Evolutionary conservation across 2,329 filamentous ascomycete genomes (phyloP).

Genomic region (Aspergillus novoparasiticus): DNA sequence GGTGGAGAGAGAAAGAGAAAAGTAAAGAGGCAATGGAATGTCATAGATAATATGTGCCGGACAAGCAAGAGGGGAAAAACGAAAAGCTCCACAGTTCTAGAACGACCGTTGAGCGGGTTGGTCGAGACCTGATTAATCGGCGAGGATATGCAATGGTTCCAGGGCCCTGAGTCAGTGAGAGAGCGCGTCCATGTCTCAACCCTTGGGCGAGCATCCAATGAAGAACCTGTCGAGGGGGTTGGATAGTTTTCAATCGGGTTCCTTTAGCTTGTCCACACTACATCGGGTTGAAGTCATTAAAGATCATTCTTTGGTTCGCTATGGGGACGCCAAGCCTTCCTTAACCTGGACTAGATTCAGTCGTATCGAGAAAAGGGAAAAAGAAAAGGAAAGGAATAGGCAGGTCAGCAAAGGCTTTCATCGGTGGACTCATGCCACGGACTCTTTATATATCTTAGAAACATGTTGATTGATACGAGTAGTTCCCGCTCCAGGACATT

Average conservation of each 20-base stretch:
- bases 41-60: conserved; percentile 4
- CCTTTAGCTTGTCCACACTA: not conserved
- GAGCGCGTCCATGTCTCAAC: not conserved
- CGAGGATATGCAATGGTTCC: not conserved
- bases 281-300: not conserved
- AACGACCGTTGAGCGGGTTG: not conserved
- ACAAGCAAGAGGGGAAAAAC: conserved; percentile 5
- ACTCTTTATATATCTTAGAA: not conserved
- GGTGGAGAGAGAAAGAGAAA: not conserved
- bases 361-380: not conserved
- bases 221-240: not conserved
- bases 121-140: not conserved
- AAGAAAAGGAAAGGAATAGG: not conserved
- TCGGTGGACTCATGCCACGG: not conserved
- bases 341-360: not conserved
- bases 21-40: not conserved
- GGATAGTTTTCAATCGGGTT: not conserved
- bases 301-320: not conserved
- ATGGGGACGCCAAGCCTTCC: not conserved
- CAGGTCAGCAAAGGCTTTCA: not conserved
- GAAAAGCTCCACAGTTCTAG: conserved; percentile 2
- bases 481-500: not conserved
- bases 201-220: not conserved
- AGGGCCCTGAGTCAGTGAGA: not conserved
- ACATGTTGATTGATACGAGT: not conserved